Percentiles rank a stretch among this genome's conserved stretches.
These are phyloP conservation scores for Scedosporium minutisporum DNA, from an alignment of 2,329 filamentous ascomycete species.

Conservation along the genomic window DNA sequence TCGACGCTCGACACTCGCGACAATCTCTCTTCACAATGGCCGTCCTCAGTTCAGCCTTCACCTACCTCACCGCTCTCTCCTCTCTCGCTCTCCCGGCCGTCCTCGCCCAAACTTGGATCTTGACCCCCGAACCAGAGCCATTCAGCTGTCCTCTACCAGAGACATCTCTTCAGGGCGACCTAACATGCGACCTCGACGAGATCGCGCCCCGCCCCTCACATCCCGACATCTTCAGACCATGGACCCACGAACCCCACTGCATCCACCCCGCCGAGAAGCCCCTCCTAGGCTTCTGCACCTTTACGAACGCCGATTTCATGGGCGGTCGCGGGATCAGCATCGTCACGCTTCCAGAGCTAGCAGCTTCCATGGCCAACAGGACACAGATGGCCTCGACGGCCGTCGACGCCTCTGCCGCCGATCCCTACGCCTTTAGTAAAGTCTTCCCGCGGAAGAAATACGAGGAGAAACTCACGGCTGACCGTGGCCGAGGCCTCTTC, in stretches of 20 bases:
- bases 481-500: conserved; percentile 2
- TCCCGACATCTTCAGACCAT: conserved; percentile 1
- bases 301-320: conserved; percentile 7
- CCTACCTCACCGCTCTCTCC: neutral
- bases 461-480: neutral
- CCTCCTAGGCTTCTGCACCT: conserved; percentile 4
- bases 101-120: neutral
- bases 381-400: neutral
- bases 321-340: conserved; percentile 2
- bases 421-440: neutral
- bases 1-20: too few relatives aligned
- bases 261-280: conserved; percentile 3
- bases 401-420: neutral
- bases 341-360: conserved; percentile 2
- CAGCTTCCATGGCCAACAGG: neutral
- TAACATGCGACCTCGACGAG: neutral
- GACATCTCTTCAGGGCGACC: neutral
- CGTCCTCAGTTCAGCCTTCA: neutral
- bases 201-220: neutral
- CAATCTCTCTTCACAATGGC: neutral
- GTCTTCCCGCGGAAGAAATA: neutral
- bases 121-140: neutral
- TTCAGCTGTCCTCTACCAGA: neutral
- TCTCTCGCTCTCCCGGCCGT: neutral
- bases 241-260: conserved; percentile 8